Conservation (phyloP, 805 yeast species). For the Cyberlindnera subsufficiens region DNA sequence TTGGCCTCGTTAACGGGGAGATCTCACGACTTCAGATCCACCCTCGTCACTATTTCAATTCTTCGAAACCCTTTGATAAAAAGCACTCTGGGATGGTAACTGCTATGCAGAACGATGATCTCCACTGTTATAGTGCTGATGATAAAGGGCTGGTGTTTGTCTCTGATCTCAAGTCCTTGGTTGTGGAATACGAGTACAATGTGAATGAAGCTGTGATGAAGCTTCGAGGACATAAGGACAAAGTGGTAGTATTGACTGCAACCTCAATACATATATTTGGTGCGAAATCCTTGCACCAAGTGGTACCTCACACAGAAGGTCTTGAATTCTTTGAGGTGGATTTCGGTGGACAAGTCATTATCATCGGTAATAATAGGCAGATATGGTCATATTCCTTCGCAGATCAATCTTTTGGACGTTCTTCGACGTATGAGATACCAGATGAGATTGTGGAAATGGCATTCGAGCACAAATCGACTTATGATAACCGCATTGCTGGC, state of each 20-base stretch:
- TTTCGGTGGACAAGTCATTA: conserved; percentile 15
- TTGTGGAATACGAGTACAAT: conserved; percentile 5
- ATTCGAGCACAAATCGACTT: conserved; percentile 11
- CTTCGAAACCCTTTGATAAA: conserved; percentile 4
- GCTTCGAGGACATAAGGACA: conserved; percentile 9
- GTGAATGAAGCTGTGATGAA: conserved; percentile 1
- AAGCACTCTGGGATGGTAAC: conserved; percentile 11
- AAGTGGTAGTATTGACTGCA: conserved; percentile 6
- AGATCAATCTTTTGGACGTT: conserved; percentile 8
- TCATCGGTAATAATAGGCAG: conserved; percentile 5
- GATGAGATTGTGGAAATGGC: conserved; percentile 11
- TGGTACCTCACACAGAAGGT: conserved; percentile 2
- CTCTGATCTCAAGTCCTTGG: conserved; percentile 14
- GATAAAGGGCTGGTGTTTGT: conserved; percentile 11
- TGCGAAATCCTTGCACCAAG: not conserved
- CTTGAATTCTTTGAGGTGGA: conserved; percentile 19
- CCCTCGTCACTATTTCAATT: conserved; percentile 12
- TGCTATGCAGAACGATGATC: conserved; percentile 11
- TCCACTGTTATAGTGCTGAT: conserved; percentile 20
- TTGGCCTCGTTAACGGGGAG: conserved; percentile 18
- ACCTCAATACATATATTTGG: conserved; percentile 1
- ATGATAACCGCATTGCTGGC: conserved; percentile 18
- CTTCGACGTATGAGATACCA: conserved; percentile 1
- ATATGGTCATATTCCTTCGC: conserved; percentile 12
- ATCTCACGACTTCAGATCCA: conserved; percentile 12